phyloP scores from a whole-genome alignment of 345 rosid species.

The Salix arbutifolia region DNA sequence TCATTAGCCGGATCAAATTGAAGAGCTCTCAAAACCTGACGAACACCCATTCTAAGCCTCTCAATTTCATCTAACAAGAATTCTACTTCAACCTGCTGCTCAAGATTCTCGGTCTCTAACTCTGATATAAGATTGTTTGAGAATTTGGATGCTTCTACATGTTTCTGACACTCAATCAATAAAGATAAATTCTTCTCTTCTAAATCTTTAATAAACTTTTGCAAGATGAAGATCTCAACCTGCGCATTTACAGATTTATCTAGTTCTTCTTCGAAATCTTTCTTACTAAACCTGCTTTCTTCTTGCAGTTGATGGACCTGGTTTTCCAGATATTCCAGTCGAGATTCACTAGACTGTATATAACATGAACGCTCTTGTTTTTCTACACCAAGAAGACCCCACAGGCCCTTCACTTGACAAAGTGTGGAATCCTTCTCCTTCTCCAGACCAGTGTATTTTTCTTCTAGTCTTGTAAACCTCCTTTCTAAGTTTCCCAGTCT shows the following conservation, averaged over 20 bases:
- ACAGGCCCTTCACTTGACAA: constrained; percentile 29
- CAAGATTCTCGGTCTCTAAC: constrained; percentile 31
- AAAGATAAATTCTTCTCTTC: constrained; percentile 28
- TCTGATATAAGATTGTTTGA: constrained; percentile 27
- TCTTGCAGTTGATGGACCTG: constrained; percentile 61
- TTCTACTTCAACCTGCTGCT: constrained; percentile 33
- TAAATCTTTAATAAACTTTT: constrained; percentile 32
- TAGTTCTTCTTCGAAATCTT: constrained; percentile 81
- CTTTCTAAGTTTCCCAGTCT: constrained; percentile 60
- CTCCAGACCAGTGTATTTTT: constrained; percentile 27
- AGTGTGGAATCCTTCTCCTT: constrained; percentile 18
- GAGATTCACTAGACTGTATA: constrained; percentile 54
- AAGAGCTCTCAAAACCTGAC: constrained; percentile 41
- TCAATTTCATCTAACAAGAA: constrained; percentile 29
- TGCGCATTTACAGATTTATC: constrained; percentile 44
- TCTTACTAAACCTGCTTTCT: constrained; percentile 41
- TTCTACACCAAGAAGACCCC: constrained; percentile 51
- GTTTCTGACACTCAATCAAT: constrained; percentile 29
- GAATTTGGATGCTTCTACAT: constrained; percentile 27
- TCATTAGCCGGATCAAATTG: constrained; percentile 46
- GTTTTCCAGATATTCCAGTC: constrained; percentile 63
- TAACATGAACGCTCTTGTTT: constrained; percentile 53
- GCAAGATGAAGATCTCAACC: constrained; percentile 30
- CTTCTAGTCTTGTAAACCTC: constrained; percentile 50
- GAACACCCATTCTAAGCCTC: constrained; percentile 23